Evolutionary conservation across 768 basidiomycete species (phyloP).

Genomic region (Naematelia encephala): DNA sequence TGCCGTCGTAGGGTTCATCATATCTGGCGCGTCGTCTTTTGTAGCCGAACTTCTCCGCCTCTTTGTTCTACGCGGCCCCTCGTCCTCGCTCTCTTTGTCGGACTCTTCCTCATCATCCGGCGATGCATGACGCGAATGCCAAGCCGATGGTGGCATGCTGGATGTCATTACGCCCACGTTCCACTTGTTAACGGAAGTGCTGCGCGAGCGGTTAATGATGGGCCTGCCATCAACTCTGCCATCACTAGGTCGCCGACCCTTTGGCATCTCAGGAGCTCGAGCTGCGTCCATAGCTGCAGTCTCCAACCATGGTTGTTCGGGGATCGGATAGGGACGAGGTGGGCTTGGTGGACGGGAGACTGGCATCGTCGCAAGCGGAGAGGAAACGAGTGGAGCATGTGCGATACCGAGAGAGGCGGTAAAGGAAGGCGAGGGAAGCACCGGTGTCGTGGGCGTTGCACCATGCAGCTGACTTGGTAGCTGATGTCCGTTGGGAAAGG

Average conservation of each 20-base stretch:
- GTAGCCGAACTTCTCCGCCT: constrained; percentile 40
- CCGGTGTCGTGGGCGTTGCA: constrained; percentile 30
- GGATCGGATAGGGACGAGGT: constrained; percentile 28
- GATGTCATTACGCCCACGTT: constrained; percentile 28
- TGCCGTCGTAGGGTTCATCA: constrained; percentile 16
- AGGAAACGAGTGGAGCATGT: constrained; percentile 42
- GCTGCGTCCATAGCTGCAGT: constrained; percentile 10
- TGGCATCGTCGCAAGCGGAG: constrained; percentile 41
- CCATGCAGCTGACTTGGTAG: constrained; percentile 40
- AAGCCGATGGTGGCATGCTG: constrained; percentile 32
- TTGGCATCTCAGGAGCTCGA: constrained; percentile 5
- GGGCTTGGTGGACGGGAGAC: constrained; percentile 42
- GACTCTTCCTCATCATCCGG: constrained; percentile 42
- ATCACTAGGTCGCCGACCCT: constrained; percentile 7
- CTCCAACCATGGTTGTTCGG: constrained; percentile 24
- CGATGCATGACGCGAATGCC: constrained; percentile 30
- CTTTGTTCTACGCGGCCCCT: constrained; percentile 34
- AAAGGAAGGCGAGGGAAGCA: constrained; percentile 30
- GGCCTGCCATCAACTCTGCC: constrained; percentile 16
- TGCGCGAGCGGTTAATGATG: constrained; percentile 34
- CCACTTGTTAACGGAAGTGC: constrained; percentile 31
- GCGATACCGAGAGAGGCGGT: constrained; percentile 25
- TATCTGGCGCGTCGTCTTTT: constrained; percentile 21
- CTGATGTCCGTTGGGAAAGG: constrained; percentile 49
- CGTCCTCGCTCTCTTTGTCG: constrained; percentile 40